Evolutionary conservation across 345 rosid genomes (phyloP).

Genomic region (Aquilaria yunnanensis): DNA sequence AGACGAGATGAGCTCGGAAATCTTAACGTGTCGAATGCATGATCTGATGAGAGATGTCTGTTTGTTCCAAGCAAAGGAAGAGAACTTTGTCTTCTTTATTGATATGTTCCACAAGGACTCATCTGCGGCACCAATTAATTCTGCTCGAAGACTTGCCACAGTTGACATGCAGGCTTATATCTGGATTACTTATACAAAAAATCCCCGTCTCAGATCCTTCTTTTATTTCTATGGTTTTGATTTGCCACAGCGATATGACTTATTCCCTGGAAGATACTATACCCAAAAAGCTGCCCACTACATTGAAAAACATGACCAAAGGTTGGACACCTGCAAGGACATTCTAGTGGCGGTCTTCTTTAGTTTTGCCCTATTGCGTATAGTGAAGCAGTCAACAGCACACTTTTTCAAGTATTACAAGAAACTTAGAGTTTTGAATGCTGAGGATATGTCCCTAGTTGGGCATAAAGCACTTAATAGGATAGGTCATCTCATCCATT

Average conservation of each 20-base stretch:
- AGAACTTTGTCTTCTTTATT: conserved; percentile 12
- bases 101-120: neutral
- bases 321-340: neutral
- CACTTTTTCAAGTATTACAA: conserved; percentile 2
- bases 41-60: conserved; percentile 19
- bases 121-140: neutral
- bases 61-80: conserved; percentile 19
- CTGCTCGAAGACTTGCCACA: conserved; percentile 26
- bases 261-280: too few species aligned
- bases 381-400: conserved; percentile 3
- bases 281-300: too few species aligned
- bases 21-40: conserved; percentile 15
- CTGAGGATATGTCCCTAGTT: neutral
- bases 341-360: neutral
- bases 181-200: neutral
- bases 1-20: conserved; percentile 1
- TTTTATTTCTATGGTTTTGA: conserved; percentile 9
- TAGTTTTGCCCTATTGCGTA: neutral
- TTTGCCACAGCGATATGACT: too few species aligned
- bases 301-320: too few species aligned
- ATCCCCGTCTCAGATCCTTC: conserved; percentile 27
- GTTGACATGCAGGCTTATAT: neutral
- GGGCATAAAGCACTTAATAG: conserved; percentile 12
- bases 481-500: conserved; percentile 29
- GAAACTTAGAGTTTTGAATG: conserved; percentile 25